phyloP scores from a whole-genome alignment of 345 rosid species.

The Lepidium sativum region DNA sequence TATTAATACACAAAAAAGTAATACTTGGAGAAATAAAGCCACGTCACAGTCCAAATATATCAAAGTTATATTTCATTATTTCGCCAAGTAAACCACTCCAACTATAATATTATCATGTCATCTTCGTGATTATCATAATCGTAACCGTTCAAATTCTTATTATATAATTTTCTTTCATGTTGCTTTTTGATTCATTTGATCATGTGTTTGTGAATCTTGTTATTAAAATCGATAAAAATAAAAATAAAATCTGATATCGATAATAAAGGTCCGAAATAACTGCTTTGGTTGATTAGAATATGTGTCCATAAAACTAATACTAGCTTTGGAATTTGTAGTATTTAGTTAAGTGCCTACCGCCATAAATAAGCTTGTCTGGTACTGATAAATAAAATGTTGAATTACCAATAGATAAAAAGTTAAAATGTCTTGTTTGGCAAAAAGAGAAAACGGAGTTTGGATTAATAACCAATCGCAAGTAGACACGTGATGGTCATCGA shows the following conservation, averaged over 20 bases:
- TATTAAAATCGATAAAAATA: background rate
- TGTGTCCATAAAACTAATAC: conserved; percentile 8
- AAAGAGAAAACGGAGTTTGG: conserved; percentile 12
- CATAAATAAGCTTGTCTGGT: conserved; percentile 4
- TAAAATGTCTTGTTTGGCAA: conserved; percentile 5
- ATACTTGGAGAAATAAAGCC: background rate
- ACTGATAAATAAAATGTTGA: background rate
- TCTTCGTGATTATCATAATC: conserved; percentile 24
- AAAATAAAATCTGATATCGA: background rate
- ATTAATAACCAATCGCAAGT: conserved; percentile 15
- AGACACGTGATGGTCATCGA: conserved; percentile 28
- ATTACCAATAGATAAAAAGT: background rate
- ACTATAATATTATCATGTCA: conserved; percentile 31
- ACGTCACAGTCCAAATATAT: conserved; percentile 19
- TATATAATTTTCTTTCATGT: background rate
- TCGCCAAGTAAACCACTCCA: conserved; percentile 28
- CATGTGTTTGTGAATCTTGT: background rate
- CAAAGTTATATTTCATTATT: conserved; percentile 21
- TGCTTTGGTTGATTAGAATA: conserved; percentile 18
- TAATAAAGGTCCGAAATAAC: conserved; percentile 15
- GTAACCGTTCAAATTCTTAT: conserved; percentile 13
- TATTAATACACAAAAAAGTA: background rate
- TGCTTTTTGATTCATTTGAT: background rate
- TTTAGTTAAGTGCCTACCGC: background rate
- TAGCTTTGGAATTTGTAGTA: conserved; percentile 22